Evolutionary conservation across 2,329 filamentous ascomycete species (phyloP).

Genomic region (Diplocarpon mali): DNA sequence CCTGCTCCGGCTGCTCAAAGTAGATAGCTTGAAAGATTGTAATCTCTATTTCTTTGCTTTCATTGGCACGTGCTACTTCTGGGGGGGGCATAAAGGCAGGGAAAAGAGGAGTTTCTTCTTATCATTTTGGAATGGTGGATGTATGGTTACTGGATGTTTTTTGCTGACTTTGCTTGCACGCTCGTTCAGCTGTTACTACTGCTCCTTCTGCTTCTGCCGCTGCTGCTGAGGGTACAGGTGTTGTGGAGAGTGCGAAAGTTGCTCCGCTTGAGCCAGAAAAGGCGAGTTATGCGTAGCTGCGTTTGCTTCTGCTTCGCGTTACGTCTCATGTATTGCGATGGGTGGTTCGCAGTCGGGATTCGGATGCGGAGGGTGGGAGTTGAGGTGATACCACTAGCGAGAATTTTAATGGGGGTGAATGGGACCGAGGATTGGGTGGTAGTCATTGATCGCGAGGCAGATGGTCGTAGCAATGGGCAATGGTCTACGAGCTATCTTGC

Average conservation of each 20-base stretch:
- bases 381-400: too few species aligned
- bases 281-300: slow-evolving; percentile 15
- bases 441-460: too few species aligned
- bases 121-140: too few species aligned
- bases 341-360: background rate
- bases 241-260: slow-evolving; percentile 22
- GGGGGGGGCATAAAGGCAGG: too few species aligned
- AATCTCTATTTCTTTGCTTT: background rate
- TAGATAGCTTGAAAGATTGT: background rate
- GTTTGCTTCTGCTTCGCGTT: slow-evolving; percentile 3
- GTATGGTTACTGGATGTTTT: slow-evolving; percentile 14
- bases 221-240: slow-evolving; percentile 13
- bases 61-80: background rate
- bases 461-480: too few species aligned
- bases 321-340: slow-evolving; percentile 2
- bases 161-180: slow-evolving; percentile 18
- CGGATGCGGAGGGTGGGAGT: too few species aligned
- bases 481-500: too few species aligned
- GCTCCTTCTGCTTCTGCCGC: slow-evolving; percentile 13
- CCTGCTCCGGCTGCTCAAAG: slow-evolving; percentile 25
- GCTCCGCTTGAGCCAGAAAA: slow-evolving; percentile 24
- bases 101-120: too few species aligned
- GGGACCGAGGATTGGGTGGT: too few species aligned
- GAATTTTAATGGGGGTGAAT: too few species aligned
- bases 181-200: slow-evolving; percentile 15